phyloP scores from a whole-genome alignment of 2,329 filamentous ascomycete genomes.

The Colletotrichum sp. region DNA sequence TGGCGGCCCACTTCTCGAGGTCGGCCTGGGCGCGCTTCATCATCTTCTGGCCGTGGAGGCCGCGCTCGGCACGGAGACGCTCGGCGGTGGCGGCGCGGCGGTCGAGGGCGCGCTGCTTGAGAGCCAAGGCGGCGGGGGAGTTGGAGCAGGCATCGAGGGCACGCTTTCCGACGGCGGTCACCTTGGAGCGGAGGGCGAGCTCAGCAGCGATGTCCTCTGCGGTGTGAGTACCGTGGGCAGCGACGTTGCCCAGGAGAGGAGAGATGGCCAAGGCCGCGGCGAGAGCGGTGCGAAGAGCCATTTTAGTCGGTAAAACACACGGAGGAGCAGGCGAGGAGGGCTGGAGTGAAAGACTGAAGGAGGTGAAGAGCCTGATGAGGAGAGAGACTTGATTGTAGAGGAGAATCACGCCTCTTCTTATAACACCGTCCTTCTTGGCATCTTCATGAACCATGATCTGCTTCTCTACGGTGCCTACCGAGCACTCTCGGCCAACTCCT shows the following conservation, averaged over 20 bases:
- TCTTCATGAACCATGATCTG: neutral
- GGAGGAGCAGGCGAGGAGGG: neutral
- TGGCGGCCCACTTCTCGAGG: slow-evolving; percentile 34
- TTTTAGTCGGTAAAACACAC: neutral
- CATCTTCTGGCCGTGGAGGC: slow-evolving; percentile 33
- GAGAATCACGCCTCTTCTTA: neutral
- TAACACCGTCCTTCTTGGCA: neutral
- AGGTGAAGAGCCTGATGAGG: slow-evolving; percentile 1
- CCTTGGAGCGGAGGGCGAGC: slow-evolving; percentile 36
- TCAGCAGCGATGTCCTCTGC: slow-evolving; percentile 32
- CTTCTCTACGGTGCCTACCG: neutral
- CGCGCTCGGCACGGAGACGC: slow-evolving; percentile 41
- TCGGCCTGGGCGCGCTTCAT: slow-evolving; percentile 35
- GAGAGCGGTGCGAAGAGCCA: slow-evolving; percentile 10
- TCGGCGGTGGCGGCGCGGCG: slow-evolving; percentile 44
- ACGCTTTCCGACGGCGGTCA: slow-evolving; percentile 35
- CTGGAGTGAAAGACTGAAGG: neutral
- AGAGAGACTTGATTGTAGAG: neutral
- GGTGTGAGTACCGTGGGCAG: slow-evolving; percentile 36
- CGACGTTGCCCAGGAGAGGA: slow-evolving; percentile 25
- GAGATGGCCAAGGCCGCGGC: slow-evolving; percentile 9
- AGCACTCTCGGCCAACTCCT: neutral
- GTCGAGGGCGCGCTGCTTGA: slow-evolving; percentile 42
- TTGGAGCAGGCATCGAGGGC: slow-evolving; percentile 44
- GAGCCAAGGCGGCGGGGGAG: slow-evolving; percentile 39